These are phyloP conservation scores for Wickerhamomyces xylosicus DNA, from an alignment of 805 yeast species.

Conservation along the genomic window DNA sequence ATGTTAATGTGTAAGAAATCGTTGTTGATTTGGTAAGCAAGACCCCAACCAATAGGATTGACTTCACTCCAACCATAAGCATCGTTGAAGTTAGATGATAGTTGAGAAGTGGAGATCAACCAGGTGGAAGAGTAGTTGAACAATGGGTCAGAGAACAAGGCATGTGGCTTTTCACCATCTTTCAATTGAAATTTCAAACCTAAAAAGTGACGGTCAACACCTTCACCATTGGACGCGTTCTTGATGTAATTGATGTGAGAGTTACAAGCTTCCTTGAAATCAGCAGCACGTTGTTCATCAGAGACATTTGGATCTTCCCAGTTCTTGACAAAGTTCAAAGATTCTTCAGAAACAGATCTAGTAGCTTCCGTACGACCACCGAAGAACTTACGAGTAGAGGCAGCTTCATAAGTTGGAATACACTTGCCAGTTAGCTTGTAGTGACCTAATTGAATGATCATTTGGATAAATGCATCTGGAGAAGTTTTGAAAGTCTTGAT, in stretches of 20 bases:
- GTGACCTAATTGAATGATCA: slow-evolving; percentile 85
- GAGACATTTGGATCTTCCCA: slow-evolving; percentile 48
- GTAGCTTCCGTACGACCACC: slow-evolving; percentile 94
- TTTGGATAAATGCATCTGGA: slow-evolving; percentile 91
- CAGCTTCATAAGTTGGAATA: slow-evolving; percentile 92
- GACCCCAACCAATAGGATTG: slow-evolving; percentile 85
- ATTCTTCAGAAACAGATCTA: slow-evolving; percentile 69
- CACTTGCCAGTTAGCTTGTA: slow-evolving; percentile 70
- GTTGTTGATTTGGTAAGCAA: slow-evolving; percentile 85
- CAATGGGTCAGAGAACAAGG: slow-evolving; percentile 69
- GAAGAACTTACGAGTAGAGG: slow-evolving; percentile 82
- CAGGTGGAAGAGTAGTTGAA: slow-evolving; percentile 71
- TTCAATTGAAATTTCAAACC: slow-evolving; percentile 71
- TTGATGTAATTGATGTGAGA: slow-evolving; percentile 68
- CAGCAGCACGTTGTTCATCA: slow-evolving; percentile 44
- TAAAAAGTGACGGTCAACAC: slow-evolving; percentile 88
- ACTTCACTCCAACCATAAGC: slow-evolving; percentile 97
- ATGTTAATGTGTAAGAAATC: slow-evolving; percentile 83
- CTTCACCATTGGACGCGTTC: slow-evolving; percentile 76
- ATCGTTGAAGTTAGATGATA: slow-evolving; percentile 75
- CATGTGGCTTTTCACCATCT: slow-evolving; percentile 44
- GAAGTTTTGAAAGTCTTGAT: slow-evolving; percentile 79
- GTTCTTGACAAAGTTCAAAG: slow-evolving; percentile 58
- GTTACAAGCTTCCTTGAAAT: slow-evolving; percentile 62
- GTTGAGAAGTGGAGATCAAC: slow-evolving; percentile 84